These are phyloP conservation scores for Xylariaceae sp. DNA, from an alignment of 2,329 filamentous ascomycete species.

Conservation along the genomic window DNA sequence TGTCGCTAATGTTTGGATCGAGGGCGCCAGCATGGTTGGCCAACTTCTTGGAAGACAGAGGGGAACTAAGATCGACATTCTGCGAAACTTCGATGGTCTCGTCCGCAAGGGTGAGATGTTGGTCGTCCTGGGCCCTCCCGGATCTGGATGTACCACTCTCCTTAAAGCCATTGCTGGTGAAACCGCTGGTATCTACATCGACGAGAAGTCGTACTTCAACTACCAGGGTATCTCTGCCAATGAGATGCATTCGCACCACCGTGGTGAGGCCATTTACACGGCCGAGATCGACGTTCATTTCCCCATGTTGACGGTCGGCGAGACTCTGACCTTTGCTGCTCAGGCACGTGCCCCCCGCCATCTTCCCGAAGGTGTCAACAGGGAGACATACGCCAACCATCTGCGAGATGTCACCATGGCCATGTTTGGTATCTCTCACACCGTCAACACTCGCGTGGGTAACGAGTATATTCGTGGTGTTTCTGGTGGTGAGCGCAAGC, in stretches of 20 bases:
- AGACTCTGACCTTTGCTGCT: slow-evolving; percentile 74
- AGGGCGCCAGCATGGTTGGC: slow-evolving; percentile 39
- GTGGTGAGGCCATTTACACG: slow-evolving; percentile 82
- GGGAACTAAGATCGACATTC: slow-evolving; percentile 59
- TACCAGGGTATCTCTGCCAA: slow-evolving; percentile 70
- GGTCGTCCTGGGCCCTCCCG: slow-evolving; percentile 67
- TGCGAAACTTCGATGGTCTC: slow-evolving; percentile 62
- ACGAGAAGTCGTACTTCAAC: slow-evolving; percentile 67
- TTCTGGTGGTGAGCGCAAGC: slow-evolving; percentile 66
- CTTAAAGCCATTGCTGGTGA: slow-evolving; percentile 81
- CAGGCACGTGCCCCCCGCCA: slow-evolving; percentile 60
- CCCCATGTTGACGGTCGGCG: slow-evolving; percentile 68
- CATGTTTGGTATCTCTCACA: slow-evolving; percentile 69
- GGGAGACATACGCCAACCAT: slow-evolving; percentile 53
- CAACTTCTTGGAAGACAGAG: slow-evolving; percentile 46
- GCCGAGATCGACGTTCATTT: slow-evolving; percentile 82
- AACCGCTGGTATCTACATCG: slow-evolving; percentile 71
- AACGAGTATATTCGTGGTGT: slow-evolving; percentile 73
- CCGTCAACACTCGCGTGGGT: slow-evolving; percentile 65
- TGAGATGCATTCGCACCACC: slow-evolving; percentile 72
- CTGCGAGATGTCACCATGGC: slow-evolving; percentile 69
- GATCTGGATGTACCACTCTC: slow-evolving; percentile 75
- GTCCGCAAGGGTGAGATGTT: slow-evolving; percentile 70
- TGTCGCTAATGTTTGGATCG: slow-evolving; percentile 57
- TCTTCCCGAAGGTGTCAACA: slow-evolving; percentile 54